Evolutionary conservation across 1,139 yeast genomes (phyloP).

Genomic region (Saccharomyces hybrid): DNA sequence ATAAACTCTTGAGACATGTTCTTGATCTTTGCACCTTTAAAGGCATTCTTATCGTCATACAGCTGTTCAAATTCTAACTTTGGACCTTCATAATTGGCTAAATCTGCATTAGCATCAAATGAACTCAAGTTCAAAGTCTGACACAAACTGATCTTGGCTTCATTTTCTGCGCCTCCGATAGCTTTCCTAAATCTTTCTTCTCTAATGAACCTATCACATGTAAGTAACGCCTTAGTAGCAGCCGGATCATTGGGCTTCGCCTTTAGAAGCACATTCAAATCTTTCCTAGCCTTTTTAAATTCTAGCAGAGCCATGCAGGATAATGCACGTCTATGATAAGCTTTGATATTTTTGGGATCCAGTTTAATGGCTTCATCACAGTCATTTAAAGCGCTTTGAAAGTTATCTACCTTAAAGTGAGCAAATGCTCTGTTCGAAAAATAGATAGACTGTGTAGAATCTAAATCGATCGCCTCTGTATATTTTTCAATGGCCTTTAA

Average conservation of each 20-base stretch:
- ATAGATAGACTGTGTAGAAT: conserved; percentile 60
- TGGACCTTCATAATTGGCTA: conserved; percentile 56
- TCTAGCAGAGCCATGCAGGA: conserved; percentile 70
- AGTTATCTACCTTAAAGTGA: conserved; percentile 74
- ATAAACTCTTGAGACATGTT: conserved; percentile 47
- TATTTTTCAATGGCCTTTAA: conserved; percentile 64
- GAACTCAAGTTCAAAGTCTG: conserved; percentile 48
- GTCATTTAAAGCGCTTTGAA: conserved; percentile 76
- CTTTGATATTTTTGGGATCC: conserved; percentile 65
- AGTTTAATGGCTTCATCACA: conserved; percentile 62
- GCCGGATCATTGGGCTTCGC: conserved; percentile 62
- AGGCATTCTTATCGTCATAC: conserved; percentile 28
- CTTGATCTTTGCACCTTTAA: conserved; percentile 24
- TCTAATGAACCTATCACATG: conserved; percentile 60
- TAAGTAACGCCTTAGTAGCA: conserved; percentile 56
- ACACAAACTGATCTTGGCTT: conserved; percentile 35
- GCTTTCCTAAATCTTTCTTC: conserved; percentile 81
- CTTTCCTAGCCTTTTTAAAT: conserved; percentile 65
- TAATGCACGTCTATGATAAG: conserved; percentile 73
- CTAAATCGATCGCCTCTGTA: conserved; percentile 67
- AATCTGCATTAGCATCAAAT: conserved; percentile 29
- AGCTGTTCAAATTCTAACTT: conserved; percentile 38
- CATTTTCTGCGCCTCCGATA: conserved; percentile 56
- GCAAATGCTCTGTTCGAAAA: conserved; percentile 89
- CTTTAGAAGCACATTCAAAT: conserved; percentile 56